Percentiles rank a stretch among this genome's conserved stretches.
Evolutionary conservation across 768 basidiomycete genomes (phyloP).

Genomic region (Suillus paluster): DNA sequence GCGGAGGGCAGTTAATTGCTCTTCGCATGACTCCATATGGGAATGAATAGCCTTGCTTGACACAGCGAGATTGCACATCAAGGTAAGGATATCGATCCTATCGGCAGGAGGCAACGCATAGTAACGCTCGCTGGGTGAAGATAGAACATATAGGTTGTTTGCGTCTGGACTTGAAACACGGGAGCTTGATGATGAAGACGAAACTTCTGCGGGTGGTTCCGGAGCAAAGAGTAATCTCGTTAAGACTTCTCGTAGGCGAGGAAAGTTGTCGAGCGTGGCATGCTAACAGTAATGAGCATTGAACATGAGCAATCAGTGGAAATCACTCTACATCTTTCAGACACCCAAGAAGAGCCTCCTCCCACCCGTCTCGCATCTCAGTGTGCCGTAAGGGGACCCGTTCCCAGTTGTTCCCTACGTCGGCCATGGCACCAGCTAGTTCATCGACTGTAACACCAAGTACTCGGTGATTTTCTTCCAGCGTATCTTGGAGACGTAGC

Average conservation of each 20-base stretch:
- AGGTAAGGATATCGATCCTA: slow-evolving; percentile 83
- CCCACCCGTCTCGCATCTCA: slow-evolving; percentile 87
- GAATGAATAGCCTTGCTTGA: slow-evolving; percentile 88
- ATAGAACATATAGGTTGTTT: slow-evolving; percentile 42
- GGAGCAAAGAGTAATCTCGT: slow-evolving; percentile 76
- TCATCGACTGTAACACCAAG: slow-evolving; percentile 66
- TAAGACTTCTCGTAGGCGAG: slow-evolving; percentile 70
- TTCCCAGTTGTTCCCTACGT: slow-evolving; percentile 88
- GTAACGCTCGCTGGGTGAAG: slow-evolving; percentile 73
- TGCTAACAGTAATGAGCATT: slow-evolving; percentile 53
- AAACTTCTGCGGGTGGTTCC: slow-evolving; percentile 47
- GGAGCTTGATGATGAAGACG: slow-evolving; percentile 50
- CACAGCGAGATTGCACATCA: slow-evolving; percentile 88
- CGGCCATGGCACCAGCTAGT: slow-evolving; percentile 71
- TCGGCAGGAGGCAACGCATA: slow-evolving; percentile 72
- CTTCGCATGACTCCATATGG: slow-evolving; percentile 90
- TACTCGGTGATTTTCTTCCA: slow-evolving; percentile 47
- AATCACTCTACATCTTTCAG: slow-evolving; percentile 78
- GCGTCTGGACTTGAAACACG: slow-evolving; percentile 51
- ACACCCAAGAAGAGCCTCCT: slow-evolving; percentile 87
- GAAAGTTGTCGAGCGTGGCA: slow-evolving; percentile 73
- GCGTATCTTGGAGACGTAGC: slow-evolving; percentile 42
- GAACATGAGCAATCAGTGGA: slow-evolving; percentile 3
- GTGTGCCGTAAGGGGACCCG: slow-evolving; percentile 70
- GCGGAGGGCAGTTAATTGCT: slow-evolving; percentile 86